Base-by-base conservation (phyloP, 1,284 basidiomycete genomes). In the Apiotrichum laibachii region DNA sequence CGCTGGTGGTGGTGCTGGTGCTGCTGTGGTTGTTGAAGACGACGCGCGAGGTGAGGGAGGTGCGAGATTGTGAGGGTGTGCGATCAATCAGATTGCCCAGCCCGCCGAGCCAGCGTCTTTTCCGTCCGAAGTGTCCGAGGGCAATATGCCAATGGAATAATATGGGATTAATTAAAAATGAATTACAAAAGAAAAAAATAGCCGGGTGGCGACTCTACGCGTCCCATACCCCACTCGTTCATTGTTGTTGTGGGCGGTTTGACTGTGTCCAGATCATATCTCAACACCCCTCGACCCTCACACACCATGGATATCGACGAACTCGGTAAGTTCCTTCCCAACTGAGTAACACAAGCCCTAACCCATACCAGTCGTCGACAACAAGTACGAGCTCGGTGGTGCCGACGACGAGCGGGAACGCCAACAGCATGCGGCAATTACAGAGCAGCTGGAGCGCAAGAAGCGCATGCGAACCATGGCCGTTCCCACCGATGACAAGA, bases 401-500 rank as follows among this genome's bases (percentile, higher is more conserved):
- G 71, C 71, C 19, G 76, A 77, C 45, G 76, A 77, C 56, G 79
- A 81, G 62, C 70, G 80, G 9, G 79, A 80, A 49, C 66, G 79
- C 45, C 73, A 66, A 33, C 80, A 81, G 61, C 80, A 92, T 80
- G 86, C 89, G 69, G 86, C 87, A 61, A 84, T 93, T 50, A 82
- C 93, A 55, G 89, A 92, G 73, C 91, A 94, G 77, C 84, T 97
- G n/a, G 92, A 96, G 75, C 84, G 92, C 67, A 95, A 92, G 82
- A 95, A 93, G 81, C 87, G 90, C 70, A 89, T 93, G n/a, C 84
- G 95, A 62, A 88, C 82, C 60, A 85, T 98, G 79, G 94, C 94
- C 16, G 92, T 99, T 5, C 96, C 96, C 7, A 99, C 96, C 10
- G 94, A 98, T 75, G 96, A 99, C 78, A 87, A 85, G 68, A 88